Evolutionary conservation across 352 stramenopile species (phyloP), one percentile per base, ranked within the genome.

Genomic region (Phytophthora ohioensis): DNA sequence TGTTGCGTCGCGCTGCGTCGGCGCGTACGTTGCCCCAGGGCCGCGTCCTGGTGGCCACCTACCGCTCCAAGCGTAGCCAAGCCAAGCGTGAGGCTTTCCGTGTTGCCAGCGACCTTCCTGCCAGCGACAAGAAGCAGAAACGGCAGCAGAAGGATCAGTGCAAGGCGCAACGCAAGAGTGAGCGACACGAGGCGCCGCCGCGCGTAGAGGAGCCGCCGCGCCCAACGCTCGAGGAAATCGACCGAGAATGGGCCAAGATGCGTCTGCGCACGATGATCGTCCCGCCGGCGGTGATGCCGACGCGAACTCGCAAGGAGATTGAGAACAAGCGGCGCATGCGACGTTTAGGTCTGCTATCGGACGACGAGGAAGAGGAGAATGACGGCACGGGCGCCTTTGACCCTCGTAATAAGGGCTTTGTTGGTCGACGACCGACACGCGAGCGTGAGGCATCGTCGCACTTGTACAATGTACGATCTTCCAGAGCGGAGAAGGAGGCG

Each of bases 311-410:
- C 51, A 79, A 81, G 32, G 76, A 83, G 57, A 82, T 88, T 48
- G 68, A 86, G 71, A 89, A 89, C 77, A 85, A 80, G 59, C 73
- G 80, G 46, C 82, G 82, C 31, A 91, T 91, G 82, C 69, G 76
- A 0, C 80, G 82, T 35, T 76, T 91, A 3, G 82, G 82, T 3
- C 60, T 91, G 55, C 65, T 88, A 48, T 53, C 77, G 3, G 76
- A 85, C 17, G 81, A 88, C 17, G 71, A 84, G 1, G 79, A 85
- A 31, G 73, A 71, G 34, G 67, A 83, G 5, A 55, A 43, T n/a
- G 59, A 64, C 15, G 56, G 36, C 27, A 47, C 32, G 0, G 52
- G 53, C 8, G 39, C 48, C 4, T 69, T 51, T 12, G 59, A 78
- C 42, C 69, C 73, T 3, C 69, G 69, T 13, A 81, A 78, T 32